Percentiles rank a stretch among this genome's conserved stretches.
phyloP scores from a whole-genome alignment of 2,329 filamentous ascomycete genomes.

The Coniochaeta sp. region DNA sequence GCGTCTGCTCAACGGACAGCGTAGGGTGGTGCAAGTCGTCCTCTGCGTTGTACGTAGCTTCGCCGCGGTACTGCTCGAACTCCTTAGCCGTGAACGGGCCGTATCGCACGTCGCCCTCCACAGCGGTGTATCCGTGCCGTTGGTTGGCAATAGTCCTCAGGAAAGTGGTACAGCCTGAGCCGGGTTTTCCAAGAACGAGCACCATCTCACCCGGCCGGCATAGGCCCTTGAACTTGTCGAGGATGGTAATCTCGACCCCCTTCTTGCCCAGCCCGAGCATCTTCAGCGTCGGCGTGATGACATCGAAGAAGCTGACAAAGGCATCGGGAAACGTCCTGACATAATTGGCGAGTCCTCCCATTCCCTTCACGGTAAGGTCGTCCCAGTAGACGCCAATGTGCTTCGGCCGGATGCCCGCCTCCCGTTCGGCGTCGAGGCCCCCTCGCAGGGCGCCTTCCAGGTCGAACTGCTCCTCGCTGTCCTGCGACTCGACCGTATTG shows the following conservation, averaged over 20 bases:
- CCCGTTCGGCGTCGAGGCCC: constrained; percentile 61
- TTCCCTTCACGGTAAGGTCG: constrained; percentile 65
- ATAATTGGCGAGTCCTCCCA: constrained; percentile 67
- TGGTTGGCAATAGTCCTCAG: constrained; percentile 64
- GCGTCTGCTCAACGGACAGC: constrained; percentile 79
- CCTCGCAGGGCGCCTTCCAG: constrained; percentile 69
- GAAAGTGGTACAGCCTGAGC: constrained; percentile 64
- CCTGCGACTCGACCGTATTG: constrained; percentile 28
- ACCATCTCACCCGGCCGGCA: constrained; percentile 83
- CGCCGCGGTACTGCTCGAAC: constrained; percentile 70
- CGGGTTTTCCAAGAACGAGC: constrained; percentile 71
- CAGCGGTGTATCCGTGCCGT: constrained; percentile 45
- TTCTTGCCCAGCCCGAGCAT: constrained; percentile 61
- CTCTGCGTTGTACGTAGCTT: constrained; percentile 80
- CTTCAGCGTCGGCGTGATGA: constrained; percentile 56
- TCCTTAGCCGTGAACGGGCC: constrained; percentile 65
- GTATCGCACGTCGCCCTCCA: constrained; percentile 66
- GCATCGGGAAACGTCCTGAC: constrained; percentile 71
- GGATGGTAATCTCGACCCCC: constrained; percentile 63
- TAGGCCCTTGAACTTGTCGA: constrained; percentile 65
- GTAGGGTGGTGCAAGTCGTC: constrained; percentile 83
- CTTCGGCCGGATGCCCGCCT: constrained; percentile 75
- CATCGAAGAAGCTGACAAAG: constrained; percentile 69
- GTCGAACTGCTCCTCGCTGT: constrained; percentile 59
- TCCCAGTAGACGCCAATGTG: constrained; percentile 78